Evolutionary conservation across 2,329 filamentous ascomycete species (phyloP).

Genomic region (Phaeosphaeriaceae sp.): DNA sequence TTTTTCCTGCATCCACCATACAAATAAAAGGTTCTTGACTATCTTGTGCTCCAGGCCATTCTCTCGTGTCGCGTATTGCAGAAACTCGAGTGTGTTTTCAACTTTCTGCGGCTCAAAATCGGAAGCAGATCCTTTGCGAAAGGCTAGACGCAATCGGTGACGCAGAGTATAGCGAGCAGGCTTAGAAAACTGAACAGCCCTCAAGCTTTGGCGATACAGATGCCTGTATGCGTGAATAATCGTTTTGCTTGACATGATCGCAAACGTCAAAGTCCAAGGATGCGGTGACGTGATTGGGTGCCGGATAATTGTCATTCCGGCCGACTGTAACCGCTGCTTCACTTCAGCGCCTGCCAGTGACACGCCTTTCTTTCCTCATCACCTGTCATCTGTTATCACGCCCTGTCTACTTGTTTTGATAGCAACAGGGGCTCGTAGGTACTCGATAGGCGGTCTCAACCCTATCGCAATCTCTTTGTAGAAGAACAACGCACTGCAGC

Average conservation of each 20-base stretch:
- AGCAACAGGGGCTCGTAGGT: conserved; percentile 30
- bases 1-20: conserved; percentile 54
- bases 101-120: conserved; percentile 55
- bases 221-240: conserved; percentile 71
- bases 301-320: conserved; percentile 17
- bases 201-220: conserved; percentile 70
- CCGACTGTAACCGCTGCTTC: conserved; percentile 14
- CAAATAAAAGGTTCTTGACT: conserved; percentile 69
- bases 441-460: conserved; percentile 20
- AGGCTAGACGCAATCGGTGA: conserved; percentile 54
- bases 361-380: conserved; percentile 1
- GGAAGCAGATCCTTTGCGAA: conserved; percentile 41
- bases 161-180: conserved; percentile 70
- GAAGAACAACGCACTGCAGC: conserved; percentile 12
- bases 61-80: conserved; percentile 67
- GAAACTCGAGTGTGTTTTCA: conserved; percentile 72
- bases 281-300: conserved; percentile 13
- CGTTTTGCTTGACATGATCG: conserved; percentile 47
- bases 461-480: conserved; percentile 13
- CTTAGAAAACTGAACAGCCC: conserved; percentile 73
- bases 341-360: conserved; percentile 6
- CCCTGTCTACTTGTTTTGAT: conserved; percentile 24
- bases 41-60: conserved; percentile 75
- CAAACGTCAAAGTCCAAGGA: conserved; percentile 6
- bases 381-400: conserved; percentile 17